Conservation (phyloP, 2,329 filamentous ascomycete genomes). For the Pyrenophora teres region DNA sequence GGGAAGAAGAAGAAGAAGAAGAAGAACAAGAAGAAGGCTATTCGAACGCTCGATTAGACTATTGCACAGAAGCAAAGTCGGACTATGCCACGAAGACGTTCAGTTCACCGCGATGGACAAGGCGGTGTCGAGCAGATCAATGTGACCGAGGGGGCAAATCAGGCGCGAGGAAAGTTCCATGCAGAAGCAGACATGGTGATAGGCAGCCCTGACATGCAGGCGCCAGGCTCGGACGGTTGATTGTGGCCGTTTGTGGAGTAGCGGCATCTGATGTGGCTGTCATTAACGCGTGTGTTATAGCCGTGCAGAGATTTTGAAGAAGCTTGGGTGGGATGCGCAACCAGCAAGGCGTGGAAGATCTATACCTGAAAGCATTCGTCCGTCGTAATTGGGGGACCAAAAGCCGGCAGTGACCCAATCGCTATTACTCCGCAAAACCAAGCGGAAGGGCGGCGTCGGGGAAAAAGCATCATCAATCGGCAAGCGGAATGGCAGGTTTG, state of each 20-base stretch:
- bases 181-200: conserved; percentile 7
- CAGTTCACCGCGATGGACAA: too few species aligned
- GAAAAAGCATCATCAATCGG: conserved; percentile 7
- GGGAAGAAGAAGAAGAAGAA: too few species aligned
- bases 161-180: not conserved
- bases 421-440: conserved; percentile 2
- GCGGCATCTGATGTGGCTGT: not conserved
- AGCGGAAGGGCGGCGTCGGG: conserved; percentile 4
- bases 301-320: not conserved
- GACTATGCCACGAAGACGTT: too few species aligned
- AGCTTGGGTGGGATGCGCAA: conserved; percentile 2
- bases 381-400: not conserved
- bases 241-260: conserved; percentile 5
- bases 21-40: too few species aligned
- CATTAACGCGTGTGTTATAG: conserved; percentile 13
- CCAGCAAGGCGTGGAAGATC: not conserved
- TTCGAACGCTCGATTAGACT: too few species aligned
- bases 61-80: too few species aligned
- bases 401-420: conserved; percentile 5
- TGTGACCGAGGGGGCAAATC: not conserved
- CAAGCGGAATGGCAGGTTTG: conserved; percentile 2
- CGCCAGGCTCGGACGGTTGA: conserved; percentile 1
- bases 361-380: conserved; percentile 2
- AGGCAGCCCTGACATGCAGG: conserved; percentile 5
- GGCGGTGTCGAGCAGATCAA: too few species aligned